Evolutionary conservation across 1,284 basidiomycete genomes (phyloP), one percentile per base, ranked within the genome.

Genomic region (Fomitopsis pinicola): DNA sequence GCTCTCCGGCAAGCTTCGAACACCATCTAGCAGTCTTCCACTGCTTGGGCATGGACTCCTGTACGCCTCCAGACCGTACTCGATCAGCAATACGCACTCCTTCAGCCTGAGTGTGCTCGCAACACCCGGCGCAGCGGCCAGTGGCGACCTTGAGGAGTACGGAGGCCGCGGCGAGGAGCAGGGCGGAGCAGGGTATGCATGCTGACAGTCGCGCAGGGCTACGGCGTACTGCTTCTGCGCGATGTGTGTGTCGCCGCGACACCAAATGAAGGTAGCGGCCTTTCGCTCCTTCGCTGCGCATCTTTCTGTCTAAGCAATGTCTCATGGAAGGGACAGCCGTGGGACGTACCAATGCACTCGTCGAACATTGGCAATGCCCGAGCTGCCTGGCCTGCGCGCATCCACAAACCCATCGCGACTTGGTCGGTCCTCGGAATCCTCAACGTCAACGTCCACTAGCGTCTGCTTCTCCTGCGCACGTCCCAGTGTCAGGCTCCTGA

Each of bases 1-100:
- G 62, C 45, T 3, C 19, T 19, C 12, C 65, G n/a, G 38, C 64
- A 66, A 2, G 60, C 57, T 26, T 63, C 66, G 53, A 64, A 64
- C 26, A 63, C 63, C n/a, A 42, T 44, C 59, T 61, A 15, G n/a
- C n/a, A n/a, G n/a, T n/a, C n/a, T 55, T 59, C 68, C 68, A 69
- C 50, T 66, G 64, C 8, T 56, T 59, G 22, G 66, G 61, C 9
- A 55, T 44, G 64, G 4, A n/a, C 42, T 56, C 10, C 44, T 53
- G 42, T 64, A 69, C 4, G 58, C 60, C 5, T 59, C 55, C 30
- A 64, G 54, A 45, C 67, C 64, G 19, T 38, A 40, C 30, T 65
- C 59, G 19, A 67, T 55, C 4, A 57, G 55, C n/a, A 59, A 4
- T 2, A 64, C 38, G 14, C 65, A 63, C 4, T 54, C 22, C 40